Percentiles rank a stretch among this genome's conserved stretches.
phyloP scores from a whole-genome alignment of 176 grass and related monocot genomes.

The Elymus sibiricus region DNA sequence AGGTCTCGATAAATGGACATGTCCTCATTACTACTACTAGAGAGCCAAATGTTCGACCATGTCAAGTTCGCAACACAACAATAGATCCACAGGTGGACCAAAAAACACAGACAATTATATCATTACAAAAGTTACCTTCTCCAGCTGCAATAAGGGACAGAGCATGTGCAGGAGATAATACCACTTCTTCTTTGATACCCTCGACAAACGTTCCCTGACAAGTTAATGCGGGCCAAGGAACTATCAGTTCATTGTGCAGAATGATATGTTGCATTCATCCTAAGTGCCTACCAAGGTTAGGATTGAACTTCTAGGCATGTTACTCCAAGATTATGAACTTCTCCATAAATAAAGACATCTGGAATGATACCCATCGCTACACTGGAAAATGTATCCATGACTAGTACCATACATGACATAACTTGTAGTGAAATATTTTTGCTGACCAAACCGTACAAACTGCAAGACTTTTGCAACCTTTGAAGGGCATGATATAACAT shows the following conservation, averaged over 20 bases:
- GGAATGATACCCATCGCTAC: background rate
- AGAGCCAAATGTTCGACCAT: slow-evolving; percentile 9
- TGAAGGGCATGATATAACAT: background rate
- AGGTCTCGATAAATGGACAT: background rate
- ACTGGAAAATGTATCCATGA: background rate
- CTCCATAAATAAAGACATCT: background rate
- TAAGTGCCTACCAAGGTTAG: background rate
- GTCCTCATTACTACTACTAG: background rate
- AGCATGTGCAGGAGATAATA: slow-evolving; percentile 97
- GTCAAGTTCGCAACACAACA: background rate
- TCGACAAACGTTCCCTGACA: slow-evolving; percentile 95
- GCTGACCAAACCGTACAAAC: background rate
- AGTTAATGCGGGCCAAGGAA: slow-evolving; percentile 25
- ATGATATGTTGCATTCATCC: slow-evolving; percentile 5
- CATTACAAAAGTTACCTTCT: slow-evolving; percentile 64
- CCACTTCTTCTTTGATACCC: slow-evolving; percentile 99
- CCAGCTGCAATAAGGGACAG: slow-evolving; percentile 97
- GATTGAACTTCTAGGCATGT: slow-evolving; percentile 7
- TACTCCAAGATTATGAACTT: background rate
- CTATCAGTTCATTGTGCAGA: slow-evolving; percentile 13
- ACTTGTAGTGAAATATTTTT: background rate
- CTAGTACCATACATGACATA: background rate
- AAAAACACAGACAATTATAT: background rate
- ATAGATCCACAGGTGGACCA: background rate
- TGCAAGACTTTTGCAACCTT: background rate